Evolutionary conservation across 169 alveolate genomes (phyloP).

Genomic region (Blepharisma undulans): DNA sequence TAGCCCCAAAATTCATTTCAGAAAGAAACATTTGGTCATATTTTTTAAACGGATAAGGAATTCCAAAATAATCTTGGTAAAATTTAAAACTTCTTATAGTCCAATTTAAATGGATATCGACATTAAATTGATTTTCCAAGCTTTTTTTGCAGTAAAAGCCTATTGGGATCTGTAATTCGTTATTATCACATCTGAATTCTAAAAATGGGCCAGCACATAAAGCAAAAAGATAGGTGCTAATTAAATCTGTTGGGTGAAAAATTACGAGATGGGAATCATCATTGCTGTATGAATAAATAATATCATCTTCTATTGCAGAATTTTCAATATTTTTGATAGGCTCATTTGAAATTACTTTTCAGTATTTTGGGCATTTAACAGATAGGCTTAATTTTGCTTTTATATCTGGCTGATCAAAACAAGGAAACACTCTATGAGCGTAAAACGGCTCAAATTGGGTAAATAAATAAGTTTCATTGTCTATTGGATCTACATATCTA

Average conservation of each 20-base stretch:
- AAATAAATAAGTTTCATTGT: background rate
- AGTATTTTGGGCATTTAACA: constrained; percentile 56
- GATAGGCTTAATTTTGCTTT: constrained; percentile 60
- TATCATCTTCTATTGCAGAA: constrained; percentile 26
- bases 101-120: constrained; percentile 37
- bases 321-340: constrained; percentile 18
- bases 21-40: constrained; percentile 83
- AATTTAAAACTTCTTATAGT: constrained; percentile 58
- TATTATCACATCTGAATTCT: constrained; percentile 21
- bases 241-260: constrained; percentile 68
- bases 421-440: constrained; percentile 57
- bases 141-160: constrained; percentile 48
- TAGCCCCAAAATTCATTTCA: constrained; percentile 81
- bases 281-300: constrained; percentile 2
- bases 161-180: constrained; percentile 8
- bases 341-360: constrained; percentile 65
- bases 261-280: background rate
- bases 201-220: constrained; percentile 73
- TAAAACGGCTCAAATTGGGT: constrained; percentile 30
- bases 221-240: constrained; percentile 75
- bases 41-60: constrained; percentile 78
- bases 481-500: background rate
- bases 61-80: constrained; percentile 76
- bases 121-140: constrained; percentile 40
- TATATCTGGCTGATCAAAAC: constrained; percentile 81